These are phyloP conservation scores for Carpinus fangiana DNA, from an alignment of 306 rosid species.

Conservation along the genomic window DNA sequence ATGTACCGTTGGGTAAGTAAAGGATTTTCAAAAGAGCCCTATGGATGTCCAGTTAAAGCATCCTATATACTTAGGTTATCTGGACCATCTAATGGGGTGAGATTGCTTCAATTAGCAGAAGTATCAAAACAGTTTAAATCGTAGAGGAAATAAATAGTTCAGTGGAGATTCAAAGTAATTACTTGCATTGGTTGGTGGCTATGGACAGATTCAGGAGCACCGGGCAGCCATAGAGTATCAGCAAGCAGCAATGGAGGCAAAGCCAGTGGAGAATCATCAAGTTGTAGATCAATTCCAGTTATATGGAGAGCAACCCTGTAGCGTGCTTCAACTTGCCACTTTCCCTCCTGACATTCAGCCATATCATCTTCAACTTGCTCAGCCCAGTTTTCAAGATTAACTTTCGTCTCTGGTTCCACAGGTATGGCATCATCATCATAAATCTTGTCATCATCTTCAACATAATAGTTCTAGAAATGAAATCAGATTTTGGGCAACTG, in stretches of 20 bases:
- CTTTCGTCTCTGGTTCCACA: neutral
- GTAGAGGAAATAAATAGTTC: neutral
- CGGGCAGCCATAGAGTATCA: neutral
- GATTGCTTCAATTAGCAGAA: neutral
- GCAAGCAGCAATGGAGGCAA: neutral
- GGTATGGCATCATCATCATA: neutral
- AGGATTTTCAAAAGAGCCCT: neutral
- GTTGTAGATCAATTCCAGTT: neutral
- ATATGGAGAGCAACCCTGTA: neutral
- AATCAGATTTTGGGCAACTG: neutral
- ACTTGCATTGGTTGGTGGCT: neutral
- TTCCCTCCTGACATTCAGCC: neutral
- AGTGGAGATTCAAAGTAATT: neutral
- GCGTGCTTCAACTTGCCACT: neutral
- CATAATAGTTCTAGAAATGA: neutral
- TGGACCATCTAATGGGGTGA: too few species aligned
- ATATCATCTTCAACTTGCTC: slow-evolving; percentile 5
- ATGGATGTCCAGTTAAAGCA: neutral
- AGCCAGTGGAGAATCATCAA: neutral
- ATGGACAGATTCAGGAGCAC: neutral
- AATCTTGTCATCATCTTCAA: too few species aligned
- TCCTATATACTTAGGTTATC: too few species aligned
- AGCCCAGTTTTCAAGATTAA: neutral
- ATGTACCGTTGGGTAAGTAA: neutral
- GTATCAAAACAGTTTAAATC: neutral